Base-by-base conservation (phyloP, 2,329 filamentous ascomycete genomes). In the Daldinia sp. region DNA sequence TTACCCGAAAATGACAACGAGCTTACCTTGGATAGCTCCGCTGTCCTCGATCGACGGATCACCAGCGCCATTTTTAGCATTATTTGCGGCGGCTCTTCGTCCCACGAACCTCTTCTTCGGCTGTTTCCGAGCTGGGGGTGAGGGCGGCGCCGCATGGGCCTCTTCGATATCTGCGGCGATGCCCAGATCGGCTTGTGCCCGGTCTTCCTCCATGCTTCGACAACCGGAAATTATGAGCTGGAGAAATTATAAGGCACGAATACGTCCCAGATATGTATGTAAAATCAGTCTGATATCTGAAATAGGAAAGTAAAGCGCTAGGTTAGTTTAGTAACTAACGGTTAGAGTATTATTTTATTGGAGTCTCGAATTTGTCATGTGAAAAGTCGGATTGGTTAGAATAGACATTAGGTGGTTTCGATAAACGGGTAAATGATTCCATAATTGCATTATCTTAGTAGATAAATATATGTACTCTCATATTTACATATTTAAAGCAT, bases 51-150 rank as follows among this genome's bases (percentile, higher is more conserved):
- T 83, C 45, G 76, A 76, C 19, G 70, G 68, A 23, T 68, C 72
- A 56, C 73, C 67, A 11, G 66, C 67, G 25, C 72, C 77, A 65
- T 77, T 79, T 72, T 81, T 83, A 61, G 82, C 77, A 37, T 85
- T 80, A 69, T 86, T 83, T 72, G 89, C 86, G 64, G 91, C 92
- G 19, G 91, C 86, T 71, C 90, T 87, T 69, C 93, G 85, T 27
- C 95, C 95, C 15, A 99, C 90, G 70, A 99, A 99, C 60, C 94
- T 87, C 78, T 94, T 94, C 81, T 92, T 96, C 19, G 95, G 95
- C 72, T 94, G 90, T 74, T 85, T 92, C 49, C 70, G 63, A 52
- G 73, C 63, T 48, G 27, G 35, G 21, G 58, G n/a, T 37, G 71
- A 54, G 48, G 74, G 69, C 41, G 73, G 72, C 39, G 68, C 68